These are phyloP conservation scores for Dendrobium catenatum DNA, from an alignment of 106 monocot species.

Conservation along the genomic window DNA sequence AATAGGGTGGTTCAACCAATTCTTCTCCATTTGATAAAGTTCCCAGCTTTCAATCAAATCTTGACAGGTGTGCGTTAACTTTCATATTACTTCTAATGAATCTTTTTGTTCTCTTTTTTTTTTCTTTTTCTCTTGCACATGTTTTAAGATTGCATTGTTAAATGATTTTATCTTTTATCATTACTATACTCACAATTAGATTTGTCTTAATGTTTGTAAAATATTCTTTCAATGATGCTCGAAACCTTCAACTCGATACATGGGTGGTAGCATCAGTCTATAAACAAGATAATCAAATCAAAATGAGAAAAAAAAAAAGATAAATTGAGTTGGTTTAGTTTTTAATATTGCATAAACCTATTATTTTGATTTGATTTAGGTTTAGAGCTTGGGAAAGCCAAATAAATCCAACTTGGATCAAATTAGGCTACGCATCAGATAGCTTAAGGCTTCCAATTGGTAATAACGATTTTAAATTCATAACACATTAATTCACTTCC, in stretches of 20 bases:
- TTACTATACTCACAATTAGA: neutral
- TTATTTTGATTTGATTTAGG: neutral
- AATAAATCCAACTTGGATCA: neutral
- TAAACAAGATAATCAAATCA: neutral
- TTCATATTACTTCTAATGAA: neutral
- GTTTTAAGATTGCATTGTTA: neutral
- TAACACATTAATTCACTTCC: too few species aligned
- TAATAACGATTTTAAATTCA: neutral
- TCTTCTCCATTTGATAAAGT: constrained; percentile 27
- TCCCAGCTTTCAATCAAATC: constrained; percentile 21
- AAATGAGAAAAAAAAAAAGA: neutral
- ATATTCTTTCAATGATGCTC: neutral
- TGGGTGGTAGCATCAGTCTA: neutral
- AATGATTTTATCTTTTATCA: neutral
- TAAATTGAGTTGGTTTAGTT: neutral
- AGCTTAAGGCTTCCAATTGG: neutral
- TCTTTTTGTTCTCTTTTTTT: neutral
- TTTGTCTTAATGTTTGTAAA: neutral
- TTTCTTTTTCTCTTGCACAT: neutral
- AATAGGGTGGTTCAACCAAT: constrained; percentile 47
- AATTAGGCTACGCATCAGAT: neutral
- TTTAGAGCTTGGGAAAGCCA: neutral
- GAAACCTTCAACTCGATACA: neutral
- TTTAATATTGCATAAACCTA: neutral
- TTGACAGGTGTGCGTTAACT: constrained; percentile 49